Base-by-base conservation (phyloP, 495 filamentous ascomycete genomes). In the Durotheca rogersii region DNA sequence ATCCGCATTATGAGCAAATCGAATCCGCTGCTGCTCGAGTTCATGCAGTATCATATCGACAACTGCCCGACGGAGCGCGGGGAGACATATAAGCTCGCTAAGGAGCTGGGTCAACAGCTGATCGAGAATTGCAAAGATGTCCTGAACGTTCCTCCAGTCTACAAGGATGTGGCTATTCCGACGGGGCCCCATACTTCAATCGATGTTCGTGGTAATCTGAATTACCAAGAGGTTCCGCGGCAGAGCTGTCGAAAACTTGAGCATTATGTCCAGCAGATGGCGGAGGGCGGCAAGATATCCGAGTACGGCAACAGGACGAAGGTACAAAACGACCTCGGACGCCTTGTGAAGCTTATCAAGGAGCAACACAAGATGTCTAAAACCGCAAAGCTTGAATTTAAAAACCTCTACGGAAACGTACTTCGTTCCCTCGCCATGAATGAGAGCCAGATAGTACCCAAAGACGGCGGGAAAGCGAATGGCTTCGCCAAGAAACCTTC, bases 31-130 rank as follows among this genome's bases (percentile, higher is more conserved):
- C 83, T 99, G 7, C 79, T 99, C 35, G 92, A 99, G 55, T 97
- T 96, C 72, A 99, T 99, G 93, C 94, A 97, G 60, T 96, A 99
- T 58, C 93, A 99, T 75, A 97, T 99, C 67, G 94, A 99, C 63
- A 90, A 96, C 74, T 97, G 93, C 74, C 93, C 93, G 4, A 90
- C 93, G 1, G 90, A 97, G 56, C 85, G 90, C 11, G 93, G 93
- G 40, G 93, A 99, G 69, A 99, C 94, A 10, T 99, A 99, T 74
- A 75, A 92, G 69, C 82, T 99, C 12, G 93, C 94, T 42, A 95
- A 99, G 77, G 82, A 91, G 69, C 83, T 99, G n/a, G 92, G 89
- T 18, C 79, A 90, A 60, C 88, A 93, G 68, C 82, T 99, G 43
- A 96, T 97, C 58, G 89, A 95, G 61, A 97, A 99, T 70, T 97